Evolutionary conservation across 1,284 basidiomycete genomes (phyloP).

Genomic region (Ganoderma resinaceum): DNA sequence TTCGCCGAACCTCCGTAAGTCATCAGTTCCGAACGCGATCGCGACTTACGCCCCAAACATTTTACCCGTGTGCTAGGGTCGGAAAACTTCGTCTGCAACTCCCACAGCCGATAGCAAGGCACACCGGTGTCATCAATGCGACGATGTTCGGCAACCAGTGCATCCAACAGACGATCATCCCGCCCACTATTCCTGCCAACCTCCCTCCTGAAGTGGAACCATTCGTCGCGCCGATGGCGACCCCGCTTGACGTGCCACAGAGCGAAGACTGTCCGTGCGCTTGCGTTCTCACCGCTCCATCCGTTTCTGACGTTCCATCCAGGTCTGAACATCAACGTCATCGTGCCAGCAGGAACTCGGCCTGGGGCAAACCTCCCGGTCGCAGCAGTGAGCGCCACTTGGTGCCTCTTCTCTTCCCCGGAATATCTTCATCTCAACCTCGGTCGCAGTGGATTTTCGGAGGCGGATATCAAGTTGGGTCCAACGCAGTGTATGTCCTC

Average conservation of each 20-base stretch:
- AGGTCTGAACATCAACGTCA: conserved; percentile 67
- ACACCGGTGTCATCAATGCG: conserved; percentile 48
- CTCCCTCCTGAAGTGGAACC: conserved; percentile 44
- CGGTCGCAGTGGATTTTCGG: conserved; percentile 38
- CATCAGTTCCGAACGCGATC: conserved; percentile 38
- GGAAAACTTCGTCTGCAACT: conserved; percentile 48
- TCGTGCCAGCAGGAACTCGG: conserved; percentile 51
- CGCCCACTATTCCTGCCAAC: conserved; percentile 30
- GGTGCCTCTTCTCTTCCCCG: neutral
- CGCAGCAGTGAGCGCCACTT: conserved; percentile 34
- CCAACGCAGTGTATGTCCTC: conserved; percentile 25
- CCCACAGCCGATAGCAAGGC: conserved; percentile 49
- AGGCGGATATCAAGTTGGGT: conserved; percentile 33
- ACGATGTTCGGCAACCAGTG: conserved; percentile 54
- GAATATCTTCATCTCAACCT: neutral
- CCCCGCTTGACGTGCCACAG: conserved; percentile 38
- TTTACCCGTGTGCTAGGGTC: conserved; percentile 16
- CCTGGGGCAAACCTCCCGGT: conserved; percentile 48
- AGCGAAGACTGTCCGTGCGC: conserved; percentile 55
- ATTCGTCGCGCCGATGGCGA: conserved; percentile 45
- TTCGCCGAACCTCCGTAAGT: conserved; percentile 54
- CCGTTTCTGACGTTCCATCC: conserved; percentile 4
- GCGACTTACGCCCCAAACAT: no score
- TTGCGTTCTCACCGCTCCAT: neutral
- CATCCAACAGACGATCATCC: conserved; percentile 54